A percentile compares a stretch with the other conserved stretches of the same genome.
phyloP scores from a whole-genome alignment of 768 basidiomycete species.

The Hygrocybe coccinea region DNA sequence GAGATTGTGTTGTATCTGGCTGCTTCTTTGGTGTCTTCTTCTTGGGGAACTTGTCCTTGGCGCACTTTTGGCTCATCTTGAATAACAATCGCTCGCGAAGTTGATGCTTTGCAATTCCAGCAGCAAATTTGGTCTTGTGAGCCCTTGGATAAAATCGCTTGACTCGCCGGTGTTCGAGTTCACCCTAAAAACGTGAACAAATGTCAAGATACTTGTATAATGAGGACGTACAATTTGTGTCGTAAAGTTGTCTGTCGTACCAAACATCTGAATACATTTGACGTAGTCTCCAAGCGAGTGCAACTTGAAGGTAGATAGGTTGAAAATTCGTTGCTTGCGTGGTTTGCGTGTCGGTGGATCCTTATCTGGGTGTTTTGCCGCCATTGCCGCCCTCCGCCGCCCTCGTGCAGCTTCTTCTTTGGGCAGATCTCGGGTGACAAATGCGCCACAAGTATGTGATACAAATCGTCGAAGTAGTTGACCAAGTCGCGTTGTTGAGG shows the following conservation, averaged over 20 bases:
- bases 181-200: slow-evolving; percentile 32
- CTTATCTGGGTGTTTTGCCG: not conserved
- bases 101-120: slow-evolving; percentile 23
- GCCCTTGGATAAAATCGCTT: slow-evolving; percentile 32
- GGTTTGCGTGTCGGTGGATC: not conserved
- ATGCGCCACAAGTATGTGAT: slow-evolving; percentile 13
- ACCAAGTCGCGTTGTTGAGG: slow-evolving; percentile 26
- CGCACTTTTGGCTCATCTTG: not conserved
- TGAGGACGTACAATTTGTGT: slow-evolving; percentile 30
- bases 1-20: too few relatives aligned
- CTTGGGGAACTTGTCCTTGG: not conserved
- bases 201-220: too few relatives aligned
- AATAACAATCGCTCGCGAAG: slow-evolving; percentile 7
- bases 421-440: slow-evolving; percentile 22
- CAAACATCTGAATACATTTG: slow-evolving; percentile 24
- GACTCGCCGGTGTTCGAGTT: slow-evolving; percentile 33
- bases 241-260: slow-evolving; percentile 28
- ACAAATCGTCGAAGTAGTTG: slow-evolving; percentile 20
- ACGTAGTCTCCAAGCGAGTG: slow-evolving; percentile 28
- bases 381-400: slow-evolving; percentile 12
- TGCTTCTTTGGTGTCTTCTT: not conserved
- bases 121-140: slow-evolving; percentile 26
- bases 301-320: slow-evolving; percentile 25
- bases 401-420: slow-evolving; percentile 25
- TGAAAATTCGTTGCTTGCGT: slow-evolving; percentile 14